Evolutionary conservation across 208 protist species (phyloP), one percentile per base, ranked within the genome.

Genomic region (Crithidia sp.): DNA sequence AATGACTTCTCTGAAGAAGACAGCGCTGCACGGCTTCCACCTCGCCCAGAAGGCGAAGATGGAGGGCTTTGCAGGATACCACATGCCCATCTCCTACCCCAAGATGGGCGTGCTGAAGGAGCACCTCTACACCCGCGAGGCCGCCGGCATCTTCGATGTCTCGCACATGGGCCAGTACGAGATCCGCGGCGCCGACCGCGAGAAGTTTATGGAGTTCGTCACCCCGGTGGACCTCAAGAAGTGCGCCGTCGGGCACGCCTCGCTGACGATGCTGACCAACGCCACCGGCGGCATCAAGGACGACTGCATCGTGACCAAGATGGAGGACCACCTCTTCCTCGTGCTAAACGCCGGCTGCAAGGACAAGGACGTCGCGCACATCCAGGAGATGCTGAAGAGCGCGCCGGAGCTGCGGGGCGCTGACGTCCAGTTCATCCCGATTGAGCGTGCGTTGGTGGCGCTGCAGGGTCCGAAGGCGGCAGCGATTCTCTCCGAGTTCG

Each of bases 341-440:
- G 98, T 99, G n/a, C 87, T 98, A 17, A 99, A 99, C 83, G 98
- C 98, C 16, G 98, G 92, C 53, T 99, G 95, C 79, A 92, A 96
- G 49, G 94, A 96, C 5, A 98, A 99, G 83, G 98, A 99, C 45
- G 71, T 98, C 13, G 86, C 81, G 12, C 97, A 99, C 75, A 50
- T 94, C 39, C 41, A 89, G 67, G 74, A 53, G 28, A 19, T 71
- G 68, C 50, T 79, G 14, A 49, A 71, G 39, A 59, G 52, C 39
- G 19, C 74, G 4, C 70, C 81, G 7, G 70, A 89, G 57, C 91
- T 96, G 79, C 82, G 85, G 28, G 89, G 89, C 53, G 74, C 74
- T 0, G 92, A 98, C 45, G 94, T 97, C 39, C 54, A 80, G 7
- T 52, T 99, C 10, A 83, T 96, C 39, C 73, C 95, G 2, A 40